Base-by-base conservation (phyloP, 1,284 basidiomycete species). In the Heterobasidion annosum region DNA sequence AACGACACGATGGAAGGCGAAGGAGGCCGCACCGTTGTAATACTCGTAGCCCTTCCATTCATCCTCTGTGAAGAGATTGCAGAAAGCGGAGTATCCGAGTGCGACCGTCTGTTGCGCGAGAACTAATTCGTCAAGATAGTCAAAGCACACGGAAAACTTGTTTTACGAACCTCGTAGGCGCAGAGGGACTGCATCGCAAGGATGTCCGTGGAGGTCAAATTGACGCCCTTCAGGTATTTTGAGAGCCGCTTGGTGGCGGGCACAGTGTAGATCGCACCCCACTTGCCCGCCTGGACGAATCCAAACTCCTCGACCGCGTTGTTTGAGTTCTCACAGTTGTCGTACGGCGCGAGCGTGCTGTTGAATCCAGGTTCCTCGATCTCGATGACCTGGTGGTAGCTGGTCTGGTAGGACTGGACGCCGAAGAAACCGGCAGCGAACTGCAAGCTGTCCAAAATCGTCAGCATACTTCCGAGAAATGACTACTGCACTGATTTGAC, bases 41-140 rank as follows among this genome's bases (percentile, higher is more conserved):
- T 86, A 85, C 57, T 82, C 78, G 62, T 77, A 87, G 0, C 79
- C 78, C 57, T 76, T 72, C 81, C 83, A 87, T 64, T 87, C 85
- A 50, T 80, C 73, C 58, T 82, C 72, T 12, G 82, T 86, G 65
- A 86, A 86, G 4, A 85, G 65, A 12, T 70, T 67, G 62, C 83
- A 77, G 60, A 77, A 77, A 15, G 59, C 55, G 8, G 73, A 75
- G 57, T 73, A 85, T 0, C 85, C 86, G 35, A 88, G 74, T 0
- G 84, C 75, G 33, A 85, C 81, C 8, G 83, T 85, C 75, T 80
- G 61, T 13, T 49, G 57, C 62, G 15, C 44, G 13, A 46, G 18
- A 62, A 59, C 62, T 62, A 48, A 35, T 51, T 32, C 52, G 16
- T 25, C 25, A 25, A 25, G 5, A 4, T 25, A 51, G 15, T 34